Base-by-base conservation (phyloP, 2,329 filamentous ascomycete genomes). In the Bipolaris gigantea region DNA sequence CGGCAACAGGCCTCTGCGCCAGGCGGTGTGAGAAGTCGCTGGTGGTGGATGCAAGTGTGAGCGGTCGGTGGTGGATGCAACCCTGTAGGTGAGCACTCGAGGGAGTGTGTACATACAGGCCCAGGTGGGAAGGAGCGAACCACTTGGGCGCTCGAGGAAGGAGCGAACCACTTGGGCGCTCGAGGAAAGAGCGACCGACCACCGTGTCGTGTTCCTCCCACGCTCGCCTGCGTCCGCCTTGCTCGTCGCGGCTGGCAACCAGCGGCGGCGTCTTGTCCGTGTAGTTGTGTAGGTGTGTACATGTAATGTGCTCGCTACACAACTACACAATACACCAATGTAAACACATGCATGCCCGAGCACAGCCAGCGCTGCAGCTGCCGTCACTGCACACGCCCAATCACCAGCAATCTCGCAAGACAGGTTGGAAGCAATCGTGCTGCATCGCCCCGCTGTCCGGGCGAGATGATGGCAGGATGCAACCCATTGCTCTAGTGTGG, bases 331-430 rank as follows among this genome's bases (percentile, higher is more conserved):
- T 30, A 30, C 25, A 27, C 10, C 3, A 27, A 27, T 10, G 21
- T 21, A 21, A 21, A 27, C 4, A 30, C 1, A 10, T 13, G 10
- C 10, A 30, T 0, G 85, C 89, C 0, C 80, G 89, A 19, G 89
- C 89, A 1, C 89, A 94, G 69, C 89, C 93, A 16, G 25, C 36
- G 7, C 40, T 8, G 15, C 11, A 18, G 7, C 40, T 8, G 15
- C 11, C 9, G n/a, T n/a, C 21, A 6, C 23, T 30, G 39, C 39
- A 41, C 39, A 30, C 6, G 21, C 21, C 15, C 15, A 25, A 59
- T 36, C 48, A 52, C 40, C 56, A 62, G 27, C 21, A 52, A 52
- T 52, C 23, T 52, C 50, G 30, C 43, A 46, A 42, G 38, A 32
- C 41, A n/a, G 23, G 15, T 34, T 19, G 42, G 32, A 21, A 3